Evolutionary conservation across 768 basidiomycete genomes (phyloP), one percentile per base, ranked within the genome.

Genomic region (Chalciporus piperatus): DNA sequence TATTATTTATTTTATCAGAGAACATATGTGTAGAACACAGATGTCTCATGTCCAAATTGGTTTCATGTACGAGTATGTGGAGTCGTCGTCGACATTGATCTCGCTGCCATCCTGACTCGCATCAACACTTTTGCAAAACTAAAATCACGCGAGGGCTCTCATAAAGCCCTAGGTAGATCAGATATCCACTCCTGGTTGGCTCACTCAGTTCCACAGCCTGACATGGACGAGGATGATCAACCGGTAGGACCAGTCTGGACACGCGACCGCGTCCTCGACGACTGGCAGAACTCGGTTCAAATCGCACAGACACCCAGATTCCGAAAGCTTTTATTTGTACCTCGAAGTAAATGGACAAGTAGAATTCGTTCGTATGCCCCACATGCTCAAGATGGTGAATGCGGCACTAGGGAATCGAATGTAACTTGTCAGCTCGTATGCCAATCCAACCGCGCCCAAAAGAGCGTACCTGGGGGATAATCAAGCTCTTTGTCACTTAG

Each of bases 161-260:
- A 60, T 43, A 66, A 63, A 41, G 35, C 59, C 30, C 28, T 19
- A 40, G 69, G 67, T 40, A 76, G 74, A 63, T 70, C 78, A 41
- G 82, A 82, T 60, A 84, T 87, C 60, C 74, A 79, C 60, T 79
- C 80, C 27, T 89, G 86, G 85, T 72, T 84, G 48, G 75, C 78
- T 33, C 74, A 76, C n/a, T 74, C 82, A 22, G 48, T 61, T n/a
- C 35, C 41, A 13, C 56, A 52, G 23, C 45, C 59, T 35, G 63
- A 72, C 47, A 64, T 64, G 47, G 72, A 72, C 32, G 70, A 70
- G 47, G 54, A 65, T 14, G 59, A 64, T 39, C 45, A 50, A 48
- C 10, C 54, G 12, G 9, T 48, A 47, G 44, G 30, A 6, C 55
- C 61, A 5, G 44, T 49, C 42, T 88, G 85, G 87, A 72, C 74